Evolutionary conservation across 2,329 filamentous ascomycete species (phyloP), one percentile per base, ranked within the genome.

Genomic region (Ceratocystis lukuohia): DNA sequence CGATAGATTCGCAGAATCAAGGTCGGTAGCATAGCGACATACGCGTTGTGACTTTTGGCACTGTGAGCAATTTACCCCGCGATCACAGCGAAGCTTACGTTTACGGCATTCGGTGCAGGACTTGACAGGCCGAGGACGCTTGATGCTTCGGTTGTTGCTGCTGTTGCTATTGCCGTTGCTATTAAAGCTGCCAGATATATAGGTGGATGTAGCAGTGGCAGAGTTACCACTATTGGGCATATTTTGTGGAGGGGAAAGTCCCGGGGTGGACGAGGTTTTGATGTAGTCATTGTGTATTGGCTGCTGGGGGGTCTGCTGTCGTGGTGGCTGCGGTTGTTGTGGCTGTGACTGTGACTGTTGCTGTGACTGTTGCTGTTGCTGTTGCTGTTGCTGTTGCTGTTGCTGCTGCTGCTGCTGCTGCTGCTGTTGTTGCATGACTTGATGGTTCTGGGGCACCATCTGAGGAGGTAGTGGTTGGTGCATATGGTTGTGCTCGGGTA

Each of bases 71-170:
- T 81, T 81, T 56, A 77, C 75, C n/a, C 78, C 75, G 57, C 82
- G 78, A 71, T 84, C 81, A 72, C 82, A 85, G 67, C 78, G 77
- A 4, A 83, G 74, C 72, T 83, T 84, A 70, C 82, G 77, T 71
- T 83, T 83, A 65, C 82, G 77, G 70, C 82, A 83, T 70, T 82
- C 80, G 67, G 79, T 79, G 71, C 81, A 83, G 2, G 80, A 82
- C 71, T 83, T 83, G 69, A 82, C 81, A 2, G 81, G 81, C 6
- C 81, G 74, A 1, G 80, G 80, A 41, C 81, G 76, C 71, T 82
- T 82, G 64, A 82, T 80, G 69, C 79, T 80, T 62, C 78, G 69
- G 17, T 64, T 57, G 37, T 63, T 68, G 33, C 56, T 67, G 45
- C 17, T 8, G 57, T 46, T 65, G 41, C 25, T 33, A n/a, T 30